A percentile compares a stretch with the other conserved stretches of the same genome.
These are phyloP conservation scores for Aureobasidium sp. DNA, from an alignment of 2,329 filamentous ascomycete species.

Conservation along the genomic window DNA sequence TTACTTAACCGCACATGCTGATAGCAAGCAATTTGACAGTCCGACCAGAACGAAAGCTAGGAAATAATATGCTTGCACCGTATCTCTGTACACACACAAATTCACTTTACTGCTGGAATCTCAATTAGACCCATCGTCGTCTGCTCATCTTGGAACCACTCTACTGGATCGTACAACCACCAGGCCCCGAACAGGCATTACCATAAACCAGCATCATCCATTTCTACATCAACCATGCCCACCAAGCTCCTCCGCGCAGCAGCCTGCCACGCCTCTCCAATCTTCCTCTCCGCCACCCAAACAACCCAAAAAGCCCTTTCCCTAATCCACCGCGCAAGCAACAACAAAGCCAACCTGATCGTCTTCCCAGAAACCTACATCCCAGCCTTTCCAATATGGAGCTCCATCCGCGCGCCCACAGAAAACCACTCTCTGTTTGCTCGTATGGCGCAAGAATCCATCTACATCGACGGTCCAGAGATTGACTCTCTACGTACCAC, in stretches of 20 bases:
- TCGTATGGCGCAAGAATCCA: conserved; percentile 39
- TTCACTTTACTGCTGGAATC: too few relatives aligned
- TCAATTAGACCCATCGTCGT: too few relatives aligned
- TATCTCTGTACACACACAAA: too few relatives aligned
- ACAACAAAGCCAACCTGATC: conserved; percentile 42
- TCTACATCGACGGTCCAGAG: conserved; percentile 43
- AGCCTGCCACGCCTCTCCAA: conserved; percentile 32
- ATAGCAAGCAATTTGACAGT: neutral
- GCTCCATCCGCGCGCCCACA: conserved; percentile 38
- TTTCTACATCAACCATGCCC: neutral
- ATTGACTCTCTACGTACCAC: conserved; percentile 35
- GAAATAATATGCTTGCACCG: too few relatives aligned
- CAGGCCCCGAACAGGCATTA: too few relatives aligned
- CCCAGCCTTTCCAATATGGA: conserved; percentile 49
- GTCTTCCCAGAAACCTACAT: conserved; percentile 51
- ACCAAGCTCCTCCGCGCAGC: conserved; percentile 16
- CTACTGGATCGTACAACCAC: too few relatives aligned
- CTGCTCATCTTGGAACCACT: too few relatives aligned
- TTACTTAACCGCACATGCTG: neutral
- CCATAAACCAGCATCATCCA: too few relatives aligned
- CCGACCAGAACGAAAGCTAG: neutral
- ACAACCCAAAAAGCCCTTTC: conserved; percentile 44
- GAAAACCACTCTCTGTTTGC: conserved; percentile 47
- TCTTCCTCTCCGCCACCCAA: conserved; percentile 41
- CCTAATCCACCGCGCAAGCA: conserved; percentile 41